phyloP scores from a whole-genome alignment of 495 filamentous ascomycete genomes.

The Clohesyomyces aquaticus region DNA sequence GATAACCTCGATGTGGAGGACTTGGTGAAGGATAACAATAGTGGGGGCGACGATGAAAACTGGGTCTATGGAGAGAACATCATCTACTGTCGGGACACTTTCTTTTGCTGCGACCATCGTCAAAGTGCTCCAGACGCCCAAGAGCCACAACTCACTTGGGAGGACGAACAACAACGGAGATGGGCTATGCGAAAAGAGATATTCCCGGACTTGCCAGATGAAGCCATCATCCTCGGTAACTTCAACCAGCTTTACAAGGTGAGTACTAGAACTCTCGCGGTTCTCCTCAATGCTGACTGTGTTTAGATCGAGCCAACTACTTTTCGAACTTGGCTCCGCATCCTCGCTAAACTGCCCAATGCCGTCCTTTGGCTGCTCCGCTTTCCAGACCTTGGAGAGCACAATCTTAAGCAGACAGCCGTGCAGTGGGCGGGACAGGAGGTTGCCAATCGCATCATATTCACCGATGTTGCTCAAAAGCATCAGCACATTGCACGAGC shows the following conservation, averaged over 20 bases:
- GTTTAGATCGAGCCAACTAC: conserved; percentile 93
- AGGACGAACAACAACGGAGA: conserved; percentile 77
- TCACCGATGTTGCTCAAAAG: conserved; percentile 97
- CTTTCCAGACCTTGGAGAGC: conserved; percentile 92
- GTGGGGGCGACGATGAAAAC: conserved; percentile 63
- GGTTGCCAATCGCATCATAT: conserved; percentile 88
- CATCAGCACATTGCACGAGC: conserved; percentile 92
- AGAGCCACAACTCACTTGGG: conserved; percentile 72
- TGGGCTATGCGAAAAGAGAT: conserved; percentile 96
- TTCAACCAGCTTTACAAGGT: conserved; percentile 99
- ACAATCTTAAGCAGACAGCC: conserved; percentile 78
- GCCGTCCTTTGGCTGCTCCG: conserved; percentile 94
- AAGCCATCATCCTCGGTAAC: conserved; percentile 91
- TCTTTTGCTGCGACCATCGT: conserved; percentile 97
- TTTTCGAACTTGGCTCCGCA: conserved; percentile 94
- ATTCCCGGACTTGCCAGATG: conserved; percentile 81
- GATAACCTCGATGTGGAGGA: conserved; percentile 75
- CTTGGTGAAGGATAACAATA: conserved; percentile 68
- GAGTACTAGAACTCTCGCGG: conserved; percentile 36
- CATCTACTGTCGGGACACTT: conserved; percentile 90
- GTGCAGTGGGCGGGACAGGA: conserved; percentile 80
- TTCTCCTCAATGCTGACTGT: not conserved
- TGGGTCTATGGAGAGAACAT: conserved; percentile 99
- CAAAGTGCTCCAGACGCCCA: conserved; percentile 83
- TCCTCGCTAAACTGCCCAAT: conserved; percentile 82